Evolutionary conservation across 371 early-diverging fungal genomes (phyloP), one percentile per base, ranked within the genome.

Genomic region (Mucor sp.): DNA sequence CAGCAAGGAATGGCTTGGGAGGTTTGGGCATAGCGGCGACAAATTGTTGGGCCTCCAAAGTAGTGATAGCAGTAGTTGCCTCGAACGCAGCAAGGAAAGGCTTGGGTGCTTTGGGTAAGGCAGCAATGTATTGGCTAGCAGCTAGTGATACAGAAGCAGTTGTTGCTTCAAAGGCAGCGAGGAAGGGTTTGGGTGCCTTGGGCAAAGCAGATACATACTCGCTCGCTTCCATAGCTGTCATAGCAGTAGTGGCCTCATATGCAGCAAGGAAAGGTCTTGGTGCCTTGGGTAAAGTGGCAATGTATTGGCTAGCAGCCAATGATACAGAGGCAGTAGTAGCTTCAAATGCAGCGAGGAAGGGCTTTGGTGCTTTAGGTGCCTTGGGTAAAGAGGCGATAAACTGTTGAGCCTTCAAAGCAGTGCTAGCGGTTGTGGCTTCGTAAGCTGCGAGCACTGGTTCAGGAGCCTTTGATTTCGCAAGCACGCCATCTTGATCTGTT

Each of bases 341-440:
- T 25, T 68, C 44, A 25, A 32, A 62, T 12, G 25, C 41, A 25
- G 69, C 65, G 41, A 69, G 63, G 35, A 63, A 60, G 53, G 69
- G 68, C 8, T 1, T 4, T 4, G 37, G 14, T 37, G 14, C 48
- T 28, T 53, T 57, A 7, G 33, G 58, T 57, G 58, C 33, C n/a
- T 14, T 57, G 7, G 58, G 58, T 17, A 57, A 4, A 5, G 58
- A 30, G 1, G 1, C 28, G 23, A 53, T 25, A 9, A 50, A 53
- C 6, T 48, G 32, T 53, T 35, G 33, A n/a, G 53, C 28, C 25
- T 55, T 25, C 6, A 63, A 21, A 32, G 64, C 21, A n/a, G 43
- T 57, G n/a, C 15, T 4, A 61, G 67, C 62, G 12, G 7, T 25
- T 6, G 62, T 67, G 7, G 62, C 43, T 15, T 67, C 43, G 19